phyloP scores from a whole-genome alignment of 495 filamentous ascomycete genomes.

The Lepidopterella palustris region DNA sequence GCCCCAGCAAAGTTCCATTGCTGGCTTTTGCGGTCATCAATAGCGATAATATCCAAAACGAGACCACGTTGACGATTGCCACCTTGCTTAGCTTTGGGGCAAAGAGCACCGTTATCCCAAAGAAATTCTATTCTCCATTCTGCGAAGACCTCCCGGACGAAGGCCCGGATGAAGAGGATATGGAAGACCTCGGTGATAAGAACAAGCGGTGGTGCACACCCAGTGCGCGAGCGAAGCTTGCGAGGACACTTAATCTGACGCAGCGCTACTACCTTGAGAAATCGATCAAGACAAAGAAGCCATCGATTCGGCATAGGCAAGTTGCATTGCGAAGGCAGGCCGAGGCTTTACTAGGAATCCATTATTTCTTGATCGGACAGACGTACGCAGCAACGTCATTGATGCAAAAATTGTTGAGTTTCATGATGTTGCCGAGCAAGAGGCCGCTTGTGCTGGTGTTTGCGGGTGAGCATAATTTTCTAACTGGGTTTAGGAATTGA shows the following conservation, averaged over 20 bases:
- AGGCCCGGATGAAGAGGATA: neutral
- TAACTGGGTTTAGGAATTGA: too few species aligned
- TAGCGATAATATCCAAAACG: conserved; percentile 28
- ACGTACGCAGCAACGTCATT: neutral
- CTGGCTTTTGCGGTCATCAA: conserved; percentile 43
- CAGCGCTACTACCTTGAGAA: conserved; percentile 1
- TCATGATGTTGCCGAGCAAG: neutral
- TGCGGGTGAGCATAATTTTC: neutral
- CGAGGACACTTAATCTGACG: neutral
- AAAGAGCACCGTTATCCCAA: conserved; percentile 2
- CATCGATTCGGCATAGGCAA: neutral
- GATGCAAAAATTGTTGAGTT: neutral
- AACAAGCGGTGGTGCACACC: neutral
- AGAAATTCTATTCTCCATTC: conserved; percentile 11
- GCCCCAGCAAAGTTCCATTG: conserved; percentile 34
- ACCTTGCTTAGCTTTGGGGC: conserved; percentile 43
- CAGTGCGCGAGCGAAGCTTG: neutral
- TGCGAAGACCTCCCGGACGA: neutral
- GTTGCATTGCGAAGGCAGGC: neutral
- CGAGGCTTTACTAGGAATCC: neutral
- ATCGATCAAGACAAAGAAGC: neutral
- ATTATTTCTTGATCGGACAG: neutral
- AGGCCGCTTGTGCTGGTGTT: neutral
- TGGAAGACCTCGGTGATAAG: neutral
- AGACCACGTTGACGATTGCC: conserved; percentile 34